Conservation (phyloP, 192 early-diverging fungal genomes). For the Podochytrium sp. region DNA sequence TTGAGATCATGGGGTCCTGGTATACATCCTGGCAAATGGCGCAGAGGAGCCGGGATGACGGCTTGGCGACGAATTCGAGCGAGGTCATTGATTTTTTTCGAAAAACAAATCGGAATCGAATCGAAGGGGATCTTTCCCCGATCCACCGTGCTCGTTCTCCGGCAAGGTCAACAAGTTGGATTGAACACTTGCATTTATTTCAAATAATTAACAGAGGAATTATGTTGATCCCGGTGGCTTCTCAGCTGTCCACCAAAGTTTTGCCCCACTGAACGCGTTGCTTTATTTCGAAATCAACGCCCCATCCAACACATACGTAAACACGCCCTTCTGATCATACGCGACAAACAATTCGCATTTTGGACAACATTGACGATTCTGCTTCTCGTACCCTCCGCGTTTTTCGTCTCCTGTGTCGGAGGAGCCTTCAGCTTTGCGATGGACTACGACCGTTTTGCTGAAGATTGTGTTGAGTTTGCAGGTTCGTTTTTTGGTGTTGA, state of each 20-base stretch:
- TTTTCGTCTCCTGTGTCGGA: not conserved
- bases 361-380: constrained; percentile 25
- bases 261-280: too few relatives aligned
- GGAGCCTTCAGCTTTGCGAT: not conserved
- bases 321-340: constrained; percentile 31
- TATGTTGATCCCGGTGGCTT: too few relatives aligned
- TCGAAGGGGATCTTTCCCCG: too few relatives aligned
- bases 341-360: constrained; percentile 26
- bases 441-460: constrained; percentile 15
- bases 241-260: too few relatives aligned
- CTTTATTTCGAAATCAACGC: constrained; percentile 19
- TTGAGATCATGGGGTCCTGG: constrained; percentile 61
- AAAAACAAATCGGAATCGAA: too few relatives aligned
- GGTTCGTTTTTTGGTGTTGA: constrained; percentile 37
- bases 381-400: constrained; percentile 13
- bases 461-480: constrained; percentile 35
- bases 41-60: constrained; percentile 19
- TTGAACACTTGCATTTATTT: too few relatives aligned
- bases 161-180: too few relatives aligned
- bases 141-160: too few relatives aligned
- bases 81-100: too few relatives aligned
- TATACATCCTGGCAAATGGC: constrained; percentile 59
- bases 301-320: constrained; percentile 29
- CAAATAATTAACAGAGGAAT: too few relatives aligned
- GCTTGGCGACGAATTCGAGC: constrained; percentile 10